Evolutionary conservation across 73 alveolate genomes (phyloP).

Genomic region (Paramecium biaurelia): DNA sequence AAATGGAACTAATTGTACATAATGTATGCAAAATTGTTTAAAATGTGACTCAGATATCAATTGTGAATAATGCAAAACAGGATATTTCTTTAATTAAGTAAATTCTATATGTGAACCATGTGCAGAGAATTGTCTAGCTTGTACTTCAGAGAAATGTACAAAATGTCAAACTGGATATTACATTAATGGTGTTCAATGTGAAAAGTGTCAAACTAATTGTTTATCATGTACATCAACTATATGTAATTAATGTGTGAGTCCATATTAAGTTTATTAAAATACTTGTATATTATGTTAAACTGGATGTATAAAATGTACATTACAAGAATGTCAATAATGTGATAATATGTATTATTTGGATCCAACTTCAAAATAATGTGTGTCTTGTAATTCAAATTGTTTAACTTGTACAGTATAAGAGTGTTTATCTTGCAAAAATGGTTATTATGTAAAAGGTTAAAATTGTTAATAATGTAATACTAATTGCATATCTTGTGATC

Average conservation of each 20-base stretch:
- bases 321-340: background rate
- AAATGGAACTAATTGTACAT: background rate
- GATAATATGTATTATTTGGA: background rate
- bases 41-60: background rate
- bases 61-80: background rate
- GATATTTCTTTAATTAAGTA: background rate
- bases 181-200: background rate
- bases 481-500: background rate
- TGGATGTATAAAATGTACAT: background rate
- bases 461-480: background rate
- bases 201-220: background rate
- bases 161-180: slow-evolving; percentile 14
- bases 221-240: background rate
- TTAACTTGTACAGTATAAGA: background rate
- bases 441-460: background rate
- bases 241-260: background rate
- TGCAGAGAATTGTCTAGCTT: background rate
- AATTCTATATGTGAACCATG: background rate
- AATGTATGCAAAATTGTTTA: background rate
- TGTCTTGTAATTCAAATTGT: background rate
- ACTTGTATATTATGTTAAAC: background rate
- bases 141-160: background rate
- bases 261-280: background rate
- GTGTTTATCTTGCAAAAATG: background rate
- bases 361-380: background rate